phyloP scores from a whole-genome alignment of 1,284 basidiomycete species.

The Ustilago curta region DNA sequence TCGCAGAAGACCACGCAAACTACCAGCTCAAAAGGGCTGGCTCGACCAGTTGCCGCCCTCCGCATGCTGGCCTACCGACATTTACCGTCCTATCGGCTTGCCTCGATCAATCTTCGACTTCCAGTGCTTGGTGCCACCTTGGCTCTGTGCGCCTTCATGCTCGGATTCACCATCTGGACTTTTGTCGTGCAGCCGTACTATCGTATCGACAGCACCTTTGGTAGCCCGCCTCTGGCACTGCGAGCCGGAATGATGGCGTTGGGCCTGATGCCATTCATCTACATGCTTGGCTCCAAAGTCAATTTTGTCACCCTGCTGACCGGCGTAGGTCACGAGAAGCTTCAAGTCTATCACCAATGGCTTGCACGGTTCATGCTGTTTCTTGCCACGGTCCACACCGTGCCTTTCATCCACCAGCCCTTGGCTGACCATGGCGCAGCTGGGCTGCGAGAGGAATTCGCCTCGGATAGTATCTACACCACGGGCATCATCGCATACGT shows the following conservation, averaged over 20 bases:
- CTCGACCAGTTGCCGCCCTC: slow-evolving; percentile 16
- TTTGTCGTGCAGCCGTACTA: slow-evolving; percentile 60
- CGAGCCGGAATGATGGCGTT: slow-evolving; percentile 60
- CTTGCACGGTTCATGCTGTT: slow-evolving; percentile 59
- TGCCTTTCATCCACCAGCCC: slow-evolving; percentile 62
- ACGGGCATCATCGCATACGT: slow-evolving; percentile 58
- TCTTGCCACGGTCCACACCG: slow-evolving; percentile 58
- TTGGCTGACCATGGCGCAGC: slow-evolving; percentile 46
- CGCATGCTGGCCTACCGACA: slow-evolving; percentile 37
- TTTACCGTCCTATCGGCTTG: slow-evolving; percentile 28
- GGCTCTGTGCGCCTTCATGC: slow-evolving; percentile 42
- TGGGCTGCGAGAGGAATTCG: slow-evolving; percentile 44
- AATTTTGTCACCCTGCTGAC: slow-evolving; percentile 63
- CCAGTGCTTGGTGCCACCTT: slow-evolving; percentile 46
- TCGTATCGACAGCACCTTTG: slow-evolving; percentile 43
- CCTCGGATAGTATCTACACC: slow-evolving; percentile 50
- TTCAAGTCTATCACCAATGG: slow-evolving; percentile 66
- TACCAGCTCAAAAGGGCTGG: background rate
- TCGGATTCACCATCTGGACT: slow-evolving; percentile 48
- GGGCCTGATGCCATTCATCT: slow-evolving; percentile 64
- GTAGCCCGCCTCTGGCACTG: slow-evolving; percentile 57
- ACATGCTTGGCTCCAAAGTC: slow-evolving; percentile 55
- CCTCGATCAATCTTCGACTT: slow-evolving; percentile 39
- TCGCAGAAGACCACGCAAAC: background rate
- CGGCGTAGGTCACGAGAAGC: slow-evolving; percentile 57